phyloP scores from a whole-genome alignment of 495 filamentous ascomycete genomes.

The Pseudoneurospora amorphoporcata region DNA sequence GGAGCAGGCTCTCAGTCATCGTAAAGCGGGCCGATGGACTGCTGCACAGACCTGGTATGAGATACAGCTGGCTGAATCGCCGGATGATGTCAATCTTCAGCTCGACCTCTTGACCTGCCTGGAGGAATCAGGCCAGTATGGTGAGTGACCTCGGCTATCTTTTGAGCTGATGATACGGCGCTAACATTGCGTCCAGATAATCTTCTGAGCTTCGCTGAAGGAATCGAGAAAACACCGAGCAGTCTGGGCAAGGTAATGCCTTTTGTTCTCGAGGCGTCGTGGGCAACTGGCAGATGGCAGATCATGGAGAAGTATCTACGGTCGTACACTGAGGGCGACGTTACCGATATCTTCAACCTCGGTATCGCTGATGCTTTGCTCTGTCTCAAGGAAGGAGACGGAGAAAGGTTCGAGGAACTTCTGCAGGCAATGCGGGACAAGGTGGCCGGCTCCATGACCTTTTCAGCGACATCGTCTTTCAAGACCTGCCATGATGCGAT shows the following conservation, averaged over 20 bases:
- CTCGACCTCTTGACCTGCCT: constrained; percentile 78
- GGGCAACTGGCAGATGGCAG: constrained; percentile 76
- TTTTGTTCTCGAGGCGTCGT: constrained; percentile 81
- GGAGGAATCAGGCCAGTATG: constrained; percentile 85
- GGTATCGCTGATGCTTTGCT: constrained; percentile 65
- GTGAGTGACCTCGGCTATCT: constrained; percentile 30
- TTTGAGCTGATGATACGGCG: constrained; percentile 8
- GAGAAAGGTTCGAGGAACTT: constrained; percentile 43
- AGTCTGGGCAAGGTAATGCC: constrained; percentile 53
- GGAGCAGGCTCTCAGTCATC: constrained; percentile 84
- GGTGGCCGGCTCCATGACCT: constrained; percentile 62
- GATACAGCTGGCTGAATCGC: constrained; percentile 66
- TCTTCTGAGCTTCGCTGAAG: constrained; percentile 73
- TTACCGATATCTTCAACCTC: constrained; percentile 70
- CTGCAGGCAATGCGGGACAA: constrained; percentile 57
- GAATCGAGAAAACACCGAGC: constrained; percentile 47
- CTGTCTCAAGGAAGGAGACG: constrained; percentile 46
- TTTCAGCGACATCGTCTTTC: constrained; percentile 64
- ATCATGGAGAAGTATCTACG: constrained; percentile 59
- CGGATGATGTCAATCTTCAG: constrained; percentile 66
- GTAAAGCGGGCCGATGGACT: constrained; percentile 93
- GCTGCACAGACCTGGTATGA: constrained; percentile 98
- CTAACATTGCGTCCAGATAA: constrained; percentile 45
- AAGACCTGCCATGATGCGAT: constrained; percentile 71
- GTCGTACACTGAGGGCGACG: constrained; percentile 35